Base-by-base conservation (phyloP, 169 alveolate genomes). In the Plasmodium billcollinsi region DNA sequence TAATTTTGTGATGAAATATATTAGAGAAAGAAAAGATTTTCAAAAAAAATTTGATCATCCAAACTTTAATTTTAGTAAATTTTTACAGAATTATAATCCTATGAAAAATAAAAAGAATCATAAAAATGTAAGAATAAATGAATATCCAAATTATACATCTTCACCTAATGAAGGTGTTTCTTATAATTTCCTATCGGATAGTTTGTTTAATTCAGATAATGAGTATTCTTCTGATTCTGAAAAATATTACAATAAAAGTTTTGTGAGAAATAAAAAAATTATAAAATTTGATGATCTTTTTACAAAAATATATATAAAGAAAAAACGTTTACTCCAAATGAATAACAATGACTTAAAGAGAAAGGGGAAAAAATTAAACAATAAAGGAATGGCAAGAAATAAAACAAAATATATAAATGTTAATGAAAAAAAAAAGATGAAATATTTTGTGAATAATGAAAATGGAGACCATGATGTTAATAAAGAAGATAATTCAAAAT, bases 271-370 rank as follows among this genome's bases (percentile, higher is more conserved):
- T 12, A 70, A 70, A 24, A 61, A 73, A 62, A 8, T 26, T 52
- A 83, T 83, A 69, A 86, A 86, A 33, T 86, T 86, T 62, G 75
- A 86, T 43, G 88, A 86, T 29, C 56, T 86, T 26, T 86, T 86
- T 21, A 61, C 86, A 26, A 86, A 86, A 86, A 86, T 86, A 86
- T 63, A 86, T 52, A 72, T 21, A 56, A 86, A 86, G 50, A 86
- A 83, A 59, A 69, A 15, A 52, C 54, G 45, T 26, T 58, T 83
- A 18, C 63, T 83, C n/a, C 58, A 67, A 20, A 52, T 4, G 58
- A 49, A 70, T 33, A 83, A 18, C 59, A 43, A 56, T 39, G 47
- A 39, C 47, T 12, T 26, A 56, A 15, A 47, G 43, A 7, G 29
- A 12, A 26, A 33, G 33, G 54, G 18, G 12, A 33, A 78, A 78